Conservation (phyloP, 495 filamentous ascomycete species). For the Aspergillus ellipticus region DNA sequence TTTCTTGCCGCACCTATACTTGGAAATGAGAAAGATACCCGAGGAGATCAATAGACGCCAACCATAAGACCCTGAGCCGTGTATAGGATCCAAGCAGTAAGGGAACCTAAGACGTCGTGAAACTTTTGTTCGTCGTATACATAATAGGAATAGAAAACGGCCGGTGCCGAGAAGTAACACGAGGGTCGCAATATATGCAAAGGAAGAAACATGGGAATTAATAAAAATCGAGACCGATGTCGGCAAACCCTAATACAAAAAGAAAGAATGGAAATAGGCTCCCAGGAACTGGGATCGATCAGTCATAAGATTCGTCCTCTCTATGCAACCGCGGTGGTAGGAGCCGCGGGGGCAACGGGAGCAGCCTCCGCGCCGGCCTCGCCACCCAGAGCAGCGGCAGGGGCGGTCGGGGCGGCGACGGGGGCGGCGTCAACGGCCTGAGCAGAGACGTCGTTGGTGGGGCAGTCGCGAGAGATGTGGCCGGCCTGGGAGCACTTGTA, state of each 20-base stretch:
- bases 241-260: slow-evolving; percentile 36
- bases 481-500: slow-evolving; percentile 95
- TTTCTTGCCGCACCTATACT: slow-evolving; percentile 26
- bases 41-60: slow-evolving; percentile 44
- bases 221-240: slow-evolving; percentile 23
- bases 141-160: slow-evolving; percentile 32
- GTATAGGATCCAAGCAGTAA: slow-evolving; percentile 28
- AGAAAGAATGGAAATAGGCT: slow-evolving; percentile 17
- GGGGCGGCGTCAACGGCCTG: slow-evolving; percentile 34
- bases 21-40: slow-evolving; percentile 28
- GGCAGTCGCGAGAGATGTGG: slow-evolving; percentile 94
- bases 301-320: slow-evolving; percentile 14
- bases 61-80: slow-evolving; percentile 40
- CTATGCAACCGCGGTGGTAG: slow-evolving; percentile 57
- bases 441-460: slow-evolving; percentile 54
- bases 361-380: slow-evolving; percentile 14
- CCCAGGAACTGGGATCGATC: slow-evolving; percentile 23
- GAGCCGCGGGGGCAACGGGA: slow-evolving; percentile 42
- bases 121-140: slow-evolving; percentile 47
- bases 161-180: slow-evolving; percentile 23
- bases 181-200: slow-evolving; percentile 42
- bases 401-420: slow-evolving; percentile 23
- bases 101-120: slow-evolving; percentile 34
- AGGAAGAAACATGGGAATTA: slow-evolving; percentile 29
- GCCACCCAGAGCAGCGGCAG: slow-evolving; percentile 40